phyloP scores from a whole-genome alignment of 305 asterid species.

The Fraxinus albicans region DNA sequence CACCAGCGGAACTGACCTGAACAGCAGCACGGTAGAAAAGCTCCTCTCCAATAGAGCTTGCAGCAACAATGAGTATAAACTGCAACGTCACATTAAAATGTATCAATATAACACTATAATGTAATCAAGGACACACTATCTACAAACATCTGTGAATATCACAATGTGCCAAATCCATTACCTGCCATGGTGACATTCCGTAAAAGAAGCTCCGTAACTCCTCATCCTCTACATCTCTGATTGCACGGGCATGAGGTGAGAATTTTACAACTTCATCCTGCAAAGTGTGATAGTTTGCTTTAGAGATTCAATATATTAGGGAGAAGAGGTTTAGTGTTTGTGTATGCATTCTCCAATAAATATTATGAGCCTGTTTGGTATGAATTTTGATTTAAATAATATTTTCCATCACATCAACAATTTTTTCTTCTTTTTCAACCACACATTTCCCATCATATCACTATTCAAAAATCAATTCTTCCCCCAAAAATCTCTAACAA shows the following conservation, averaged over 20 bases:
- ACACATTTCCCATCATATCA: too few relatives aligned
- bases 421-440: too few relatives aligned
- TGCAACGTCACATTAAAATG: constrained; percentile 26
- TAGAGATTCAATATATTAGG: neutral
- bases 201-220: constrained; percentile 81
- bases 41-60: constrained; percentile 98
- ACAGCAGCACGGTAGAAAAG: constrained; percentile 95
- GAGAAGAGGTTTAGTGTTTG: neutral
- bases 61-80: constrained; percentile 94
- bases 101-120: neutral
- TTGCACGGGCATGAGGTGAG: constrained; percentile 98
- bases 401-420: too few relatives aligned
- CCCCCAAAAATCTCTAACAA: too few relatives aligned
- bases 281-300: constrained; percentile 8
- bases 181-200: constrained; percentile 99
- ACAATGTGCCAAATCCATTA: constrained; percentile 22
- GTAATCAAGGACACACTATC: neutral
- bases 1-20: constrained; percentile 48
- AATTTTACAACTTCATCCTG: constrained; percentile 95
- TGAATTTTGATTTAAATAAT: too few relatives aligned
- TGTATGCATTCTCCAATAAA: neutral
- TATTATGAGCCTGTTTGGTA: too few relatives aligned
- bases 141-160: neutral
- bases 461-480: too few relatives aligned
- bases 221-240: constrained; percentile 94